Base-by-base conservation (phyloP, 768 basidiomycete species). In the Phanerodontia chrysosporium region DNA sequence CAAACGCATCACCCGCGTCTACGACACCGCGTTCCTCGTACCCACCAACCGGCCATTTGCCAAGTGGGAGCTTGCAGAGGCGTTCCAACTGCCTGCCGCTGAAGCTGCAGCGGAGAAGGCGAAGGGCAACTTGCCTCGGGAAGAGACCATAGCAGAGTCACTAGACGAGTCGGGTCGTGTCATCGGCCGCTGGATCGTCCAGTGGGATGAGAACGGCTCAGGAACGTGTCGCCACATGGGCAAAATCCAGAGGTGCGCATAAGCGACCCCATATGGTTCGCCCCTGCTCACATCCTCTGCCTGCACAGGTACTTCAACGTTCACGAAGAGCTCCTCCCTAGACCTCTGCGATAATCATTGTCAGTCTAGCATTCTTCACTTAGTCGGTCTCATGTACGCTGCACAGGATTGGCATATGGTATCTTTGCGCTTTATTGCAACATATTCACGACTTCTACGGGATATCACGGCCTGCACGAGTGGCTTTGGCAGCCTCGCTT, bases 61-160 rank as follows among this genome's bases (percentile, higher is more conserved):
- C 13, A 90, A 83, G 61, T 93, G 90, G 90, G 87, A 90, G 68
- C 81, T 93, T 25, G 84, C 86, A 24, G 70, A 76, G 45, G 74
- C 66, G 24, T 74, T 91, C 29, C 70, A 77, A 51, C 72, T 87
- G 0, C 77, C 76, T 0, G 60, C 65, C 7, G 68, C 75, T 18
- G 76, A 78, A 61, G 65, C 71, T 3, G 59, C 66, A 22, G 63
- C 68, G 39, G 74, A 72, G 1, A 73, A 73, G 18, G 74, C 79
- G 0, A 85, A 84, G 2, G 63, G 68, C 9, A 60, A 57, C 12
- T 55, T 68, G 5, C 67, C 66, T 5, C 65, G 73, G 58, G 85
- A 90, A 64, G 90, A 93, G 72, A 91, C 91, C 0, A 80, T 92
- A 1, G 92, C 92, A 14, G 91, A 92, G 71, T 92, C 89, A 2